Evolutionary conservation across 352 stramenopile genomes (phyloP).

Genomic region (Phytophthora agathidicida): DNA sequence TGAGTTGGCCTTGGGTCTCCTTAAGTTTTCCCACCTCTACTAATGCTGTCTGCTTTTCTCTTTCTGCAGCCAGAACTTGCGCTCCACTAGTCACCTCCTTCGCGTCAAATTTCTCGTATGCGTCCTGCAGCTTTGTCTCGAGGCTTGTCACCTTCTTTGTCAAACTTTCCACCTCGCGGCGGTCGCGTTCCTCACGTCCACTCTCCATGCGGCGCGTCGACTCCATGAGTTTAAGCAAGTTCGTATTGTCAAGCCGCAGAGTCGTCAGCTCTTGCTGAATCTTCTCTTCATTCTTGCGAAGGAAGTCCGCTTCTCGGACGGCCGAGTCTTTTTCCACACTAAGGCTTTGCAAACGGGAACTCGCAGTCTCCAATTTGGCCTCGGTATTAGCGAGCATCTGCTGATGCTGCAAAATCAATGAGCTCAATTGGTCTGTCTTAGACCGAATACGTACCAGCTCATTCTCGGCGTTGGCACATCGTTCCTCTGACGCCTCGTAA

Average conservation of each 20-base stretch:
- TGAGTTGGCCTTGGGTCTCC: constrained; percentile 36
- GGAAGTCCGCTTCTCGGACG: constrained; percentile 46
- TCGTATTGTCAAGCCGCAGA: constrained; percentile 77
- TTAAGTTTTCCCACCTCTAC: constrained; percentile 48
- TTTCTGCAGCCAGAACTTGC: constrained; percentile 50
- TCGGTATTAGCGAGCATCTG: constrained; percentile 60
- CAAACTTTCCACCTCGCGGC: constrained; percentile 50
- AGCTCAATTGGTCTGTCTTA: constrained; percentile 66
- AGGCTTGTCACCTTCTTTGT: constrained; percentile 51
- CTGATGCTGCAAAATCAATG: constrained; percentile 70
- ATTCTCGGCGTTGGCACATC: constrained; percentile 62
- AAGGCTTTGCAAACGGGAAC: constrained; percentile 43
- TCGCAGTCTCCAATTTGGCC: constrained; percentile 61
- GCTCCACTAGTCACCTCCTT: constrained; percentile 58
- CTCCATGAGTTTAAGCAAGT: constrained; percentile 83
- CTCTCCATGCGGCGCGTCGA: constrained; percentile 71
- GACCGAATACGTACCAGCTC: constrained; percentile 64
- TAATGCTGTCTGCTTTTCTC: constrained; percentile 63
- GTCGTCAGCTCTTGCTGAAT: constrained; percentile 61
- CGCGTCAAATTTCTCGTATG: constrained; percentile 67
- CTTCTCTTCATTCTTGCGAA: constrained; percentile 72
- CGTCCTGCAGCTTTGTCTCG: constrained; percentile 64
- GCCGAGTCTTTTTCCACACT: constrained; percentile 59
- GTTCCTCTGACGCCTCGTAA: constrained; percentile 58
- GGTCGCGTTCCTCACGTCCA: constrained; percentile 62